These are phyloP conservation scores for Geranium rotundifolium DNA, from an alignment of 345 rosid species.

Conservation along the genomic window DNA sequence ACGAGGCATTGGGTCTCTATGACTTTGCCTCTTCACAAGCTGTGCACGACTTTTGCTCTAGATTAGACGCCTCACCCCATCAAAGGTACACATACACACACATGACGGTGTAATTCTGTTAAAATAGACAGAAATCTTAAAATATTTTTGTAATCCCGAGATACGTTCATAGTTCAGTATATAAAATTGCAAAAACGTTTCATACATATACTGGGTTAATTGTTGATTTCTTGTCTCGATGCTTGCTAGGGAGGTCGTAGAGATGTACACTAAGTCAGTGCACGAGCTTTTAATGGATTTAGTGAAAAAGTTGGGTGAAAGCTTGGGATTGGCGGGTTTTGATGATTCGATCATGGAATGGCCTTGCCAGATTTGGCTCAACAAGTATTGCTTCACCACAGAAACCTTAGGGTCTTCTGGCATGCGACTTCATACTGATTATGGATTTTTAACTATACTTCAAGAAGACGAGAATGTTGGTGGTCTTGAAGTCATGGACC, in stretches of 20 bases:
- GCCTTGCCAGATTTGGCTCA: constrained; percentile 79
- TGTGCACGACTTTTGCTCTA: constrained; percentile 49
- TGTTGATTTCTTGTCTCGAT: background rate
- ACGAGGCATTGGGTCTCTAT: constrained; percentile 73
- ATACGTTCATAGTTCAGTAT: too few relatives aligned
- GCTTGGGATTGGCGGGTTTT: constrained; percentile 32
- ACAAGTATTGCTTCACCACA: constrained; percentile 60
- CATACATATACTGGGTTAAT: too few relatives aligned
- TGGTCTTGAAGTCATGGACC: constrained; percentile 64
- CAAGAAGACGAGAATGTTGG: constrained; percentile 71
- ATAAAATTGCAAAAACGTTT: too few relatives aligned
- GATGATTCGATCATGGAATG: constrained; percentile 38
- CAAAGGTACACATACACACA: constrained; percentile 39
- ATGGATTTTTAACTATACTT: constrained; percentile 59
- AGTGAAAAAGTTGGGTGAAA: constrained; percentile 40
- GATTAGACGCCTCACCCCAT: constrained; percentile 46
- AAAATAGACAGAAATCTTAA: too few relatives aligned
- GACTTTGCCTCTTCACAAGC: constrained; percentile 55
- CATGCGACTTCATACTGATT: constrained; percentile 70
- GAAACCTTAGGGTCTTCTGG: constrained; percentile 55
- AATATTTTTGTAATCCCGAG: too few relatives aligned
- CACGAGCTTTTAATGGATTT: constrained; percentile 39
- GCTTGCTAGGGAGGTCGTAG: constrained; percentile 42
- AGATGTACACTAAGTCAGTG: constrained; percentile 46
- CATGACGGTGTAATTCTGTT: too few relatives aligned